Evolutionary conservation across 306 rosid species (phyloP).

Genomic region (Prunus davidiana): DNA sequence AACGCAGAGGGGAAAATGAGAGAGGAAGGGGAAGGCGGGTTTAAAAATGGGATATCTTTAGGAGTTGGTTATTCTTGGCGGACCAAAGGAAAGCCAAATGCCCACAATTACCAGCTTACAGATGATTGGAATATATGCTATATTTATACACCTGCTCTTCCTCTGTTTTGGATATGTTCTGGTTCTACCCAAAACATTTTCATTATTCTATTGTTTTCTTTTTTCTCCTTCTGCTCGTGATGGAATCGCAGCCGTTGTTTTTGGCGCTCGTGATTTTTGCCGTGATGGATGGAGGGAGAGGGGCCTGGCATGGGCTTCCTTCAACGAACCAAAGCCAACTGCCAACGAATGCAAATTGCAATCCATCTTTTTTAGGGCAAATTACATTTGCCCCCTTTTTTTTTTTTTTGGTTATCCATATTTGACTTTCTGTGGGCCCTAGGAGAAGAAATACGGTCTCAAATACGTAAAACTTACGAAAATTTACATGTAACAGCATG

Average conservation of each 20-base stretch:
- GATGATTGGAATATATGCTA: conserved; percentile 44
- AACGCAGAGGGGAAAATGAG: conserved; percentile 7
- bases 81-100: conserved; percentile 26
- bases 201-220: background rate
- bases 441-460: background rate
- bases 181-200: conserved; percentile 6
- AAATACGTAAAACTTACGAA: background rate
- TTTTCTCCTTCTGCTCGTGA: background rate
- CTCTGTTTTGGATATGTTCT: background rate
- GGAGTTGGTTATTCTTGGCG: conserved; percentile 54
- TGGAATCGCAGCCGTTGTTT: conserved; percentile 34
- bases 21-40: conserved; percentile 12
- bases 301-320: background rate
- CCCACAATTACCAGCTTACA: conserved; percentile 30
- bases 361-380: background rate
- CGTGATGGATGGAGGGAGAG: conserved; percentile 12
- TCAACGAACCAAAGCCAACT: background rate
- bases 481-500: background rate
- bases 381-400: no score
- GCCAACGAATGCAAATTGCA: background rate
- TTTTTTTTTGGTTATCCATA: background rate
- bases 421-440: background rate
- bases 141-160: conserved; percentile 50
- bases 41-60: conserved; percentile 45
- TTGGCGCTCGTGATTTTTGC: conserved; percentile 43